Base-by-base conservation (phyloP, 768 basidiomycete species). In the Leccinum barrowsii region DNA sequence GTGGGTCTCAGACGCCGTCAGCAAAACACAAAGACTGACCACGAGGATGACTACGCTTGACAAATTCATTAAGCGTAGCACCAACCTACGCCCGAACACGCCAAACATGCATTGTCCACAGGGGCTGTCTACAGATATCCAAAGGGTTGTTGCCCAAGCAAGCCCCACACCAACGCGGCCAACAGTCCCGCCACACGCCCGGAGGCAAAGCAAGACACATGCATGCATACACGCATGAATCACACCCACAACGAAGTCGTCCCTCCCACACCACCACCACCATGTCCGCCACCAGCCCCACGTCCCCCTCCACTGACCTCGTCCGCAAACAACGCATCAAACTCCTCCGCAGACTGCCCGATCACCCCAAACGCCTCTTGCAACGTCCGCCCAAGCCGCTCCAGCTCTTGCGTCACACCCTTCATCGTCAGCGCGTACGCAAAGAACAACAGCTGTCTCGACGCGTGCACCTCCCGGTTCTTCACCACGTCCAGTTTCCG, bases 341-440 rank as follows among this genome's bases (percentile, higher is more conserved):
- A 96, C 67, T 92, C 89, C 59, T 87, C 85, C 3, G 84, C 79
- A 19, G 82, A 83, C 60, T 92, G 85, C 6, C 92, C 92, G 61
- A 97, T 93, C 4, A 95, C 92, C 10, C 96, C 96, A 71, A 97
- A 99, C 10, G 92, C 87, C 53, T 86, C 84, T 70, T 98, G 96
- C 59, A 96, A 76, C 24, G 85, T 89, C 40, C 73, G 73, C 0
- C 97, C 96, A 1, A 98, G 77, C 54, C 76, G 81, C 55, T 97
- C 93, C 13, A 99, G 81, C 67, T 98, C 93, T 53, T 84, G 80
- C 8, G 94, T 97, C 40, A 97, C 90, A 7, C 94, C 93, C 70
- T 92, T 89, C 93, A 97, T 95, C 55, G 92, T 90, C 59, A 94
- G 77, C 0, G 92, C 92, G 65, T 98, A 98, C 1, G 94, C 94